Percentiles rank a stretch among this genome's conserved stretches.
Evolutionary conservation across 1,284 basidiomycete species (phyloP).

Genomic region (Rhodofomes roseus): DNA sequence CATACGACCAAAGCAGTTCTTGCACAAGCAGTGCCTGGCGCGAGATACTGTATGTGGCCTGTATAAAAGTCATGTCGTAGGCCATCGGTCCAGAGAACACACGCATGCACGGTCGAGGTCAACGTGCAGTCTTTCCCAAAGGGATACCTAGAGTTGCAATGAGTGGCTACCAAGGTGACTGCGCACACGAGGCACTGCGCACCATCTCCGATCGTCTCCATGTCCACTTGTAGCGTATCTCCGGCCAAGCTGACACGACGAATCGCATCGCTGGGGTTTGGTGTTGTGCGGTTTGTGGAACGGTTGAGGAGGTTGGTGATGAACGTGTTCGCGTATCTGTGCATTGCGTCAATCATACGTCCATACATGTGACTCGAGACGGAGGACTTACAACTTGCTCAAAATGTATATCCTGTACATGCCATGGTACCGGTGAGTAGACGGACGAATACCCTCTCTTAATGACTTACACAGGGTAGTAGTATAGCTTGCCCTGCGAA

Average conservation of each 20-base stretch:
- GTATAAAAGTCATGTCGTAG: no score
- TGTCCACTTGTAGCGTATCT: background rate
- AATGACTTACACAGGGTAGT: background rate
- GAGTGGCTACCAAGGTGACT: no score
- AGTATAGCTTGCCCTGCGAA: background rate
- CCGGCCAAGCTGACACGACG: background rate
- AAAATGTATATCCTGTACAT: background rate
- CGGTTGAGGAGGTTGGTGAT: background rate
- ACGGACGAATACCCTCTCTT: background rate
- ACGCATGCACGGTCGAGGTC: no score
- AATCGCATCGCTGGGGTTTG: background rate
- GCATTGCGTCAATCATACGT: background rate
- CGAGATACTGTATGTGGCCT: no score
- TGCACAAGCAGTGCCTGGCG: no score
- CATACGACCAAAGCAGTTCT: no score
- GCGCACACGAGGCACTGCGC: no score
- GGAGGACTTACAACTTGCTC: background rate
- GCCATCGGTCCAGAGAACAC: no score
- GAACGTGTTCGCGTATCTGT: background rate
- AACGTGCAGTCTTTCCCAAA: no score
- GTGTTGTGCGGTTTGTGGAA: background rate
- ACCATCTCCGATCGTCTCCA: background rate
- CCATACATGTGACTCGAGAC: background rate
- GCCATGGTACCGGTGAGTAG: background rate
- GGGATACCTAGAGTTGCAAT: no score